Evolutionary conservation across 352 stramenopile genomes (phyloP).

Genomic region (Globisporangium rhizosaccharum): DNA sequence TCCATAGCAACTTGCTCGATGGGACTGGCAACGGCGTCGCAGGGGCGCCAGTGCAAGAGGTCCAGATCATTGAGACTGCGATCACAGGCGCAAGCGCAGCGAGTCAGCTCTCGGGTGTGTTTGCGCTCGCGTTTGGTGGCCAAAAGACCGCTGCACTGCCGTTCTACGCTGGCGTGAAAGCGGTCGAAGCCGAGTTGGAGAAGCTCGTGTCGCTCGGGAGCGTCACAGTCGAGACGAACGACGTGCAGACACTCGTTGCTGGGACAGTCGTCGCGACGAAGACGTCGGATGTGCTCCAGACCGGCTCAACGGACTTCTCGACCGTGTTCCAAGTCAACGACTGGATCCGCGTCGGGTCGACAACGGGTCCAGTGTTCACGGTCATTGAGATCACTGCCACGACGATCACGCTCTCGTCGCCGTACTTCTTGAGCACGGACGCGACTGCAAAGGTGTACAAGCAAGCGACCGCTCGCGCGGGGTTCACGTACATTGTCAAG

Average conservation of each 20-base stretch:
- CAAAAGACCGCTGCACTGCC: conserved; percentile 49
- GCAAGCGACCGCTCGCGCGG: conserved; percentile 41
- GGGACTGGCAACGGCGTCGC: conserved; percentile 58
- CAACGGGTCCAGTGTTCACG: conserved; percentile 81
- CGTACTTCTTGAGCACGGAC: conserved; percentile 67
- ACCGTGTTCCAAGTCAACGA: conserved; percentile 72
- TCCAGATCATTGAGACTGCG: conserved; percentile 90
- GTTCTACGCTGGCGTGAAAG: conserved; percentile 76
- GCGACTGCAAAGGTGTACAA: conserved; percentile 74
- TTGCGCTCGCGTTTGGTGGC: conserved; percentile 66
- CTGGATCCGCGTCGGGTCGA: conserved; percentile 90
- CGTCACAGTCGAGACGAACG: conserved; percentile 87
- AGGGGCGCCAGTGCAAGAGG: conserved; percentile 65
- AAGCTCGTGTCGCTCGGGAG: conserved; percentile 75
- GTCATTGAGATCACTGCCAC: conserved; percentile 57
- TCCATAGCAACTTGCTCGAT: conserved; percentile 88
- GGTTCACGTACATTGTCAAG: conserved; percentile 64
- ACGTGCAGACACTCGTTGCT: conserved; percentile 63
- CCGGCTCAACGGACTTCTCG: conserved; percentile 44
- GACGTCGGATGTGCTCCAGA: conserved; percentile 68
- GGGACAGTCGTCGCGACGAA: conserved; percentile 71
- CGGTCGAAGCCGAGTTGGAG: conserved; percentile 75
- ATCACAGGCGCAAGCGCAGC: conserved; percentile 24
- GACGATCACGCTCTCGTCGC: conserved; percentile 82
- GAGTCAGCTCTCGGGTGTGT: conserved; percentile 55